These are phyloP conservation scores for Sporobolomyces roseus DNA, from an alignment of 768 basidiomycete genomes.

Conservation along the genomic window DNA sequence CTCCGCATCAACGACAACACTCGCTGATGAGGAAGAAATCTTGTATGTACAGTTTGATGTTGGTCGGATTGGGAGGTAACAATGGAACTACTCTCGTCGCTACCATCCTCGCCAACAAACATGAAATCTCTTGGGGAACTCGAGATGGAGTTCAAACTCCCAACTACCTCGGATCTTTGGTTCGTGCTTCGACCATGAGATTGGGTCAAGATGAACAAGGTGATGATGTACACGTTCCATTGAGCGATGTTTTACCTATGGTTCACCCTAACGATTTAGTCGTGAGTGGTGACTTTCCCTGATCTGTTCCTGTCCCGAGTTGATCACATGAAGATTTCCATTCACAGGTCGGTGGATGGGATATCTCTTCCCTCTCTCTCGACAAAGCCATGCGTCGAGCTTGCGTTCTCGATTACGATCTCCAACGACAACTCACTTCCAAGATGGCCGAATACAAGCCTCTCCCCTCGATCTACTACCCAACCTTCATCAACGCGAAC, in stretches of 20 bases:
- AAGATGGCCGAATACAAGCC: slow-evolving; percentile 76
- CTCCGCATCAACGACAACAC: no score
- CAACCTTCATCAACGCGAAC: slow-evolving; percentile 96
- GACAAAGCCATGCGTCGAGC: slow-evolving; percentile 92
- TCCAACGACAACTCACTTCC: slow-evolving; percentile 89
- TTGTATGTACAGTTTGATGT: slow-evolving; percentile 62
- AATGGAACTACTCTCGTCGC: slow-evolving; percentile 92
- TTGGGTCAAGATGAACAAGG: slow-evolving; percentile 76
- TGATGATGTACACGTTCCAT: slow-evolving; percentile 86
- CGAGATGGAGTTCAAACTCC: slow-evolving; percentile 87
- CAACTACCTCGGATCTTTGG: slow-evolving; percentile 95
- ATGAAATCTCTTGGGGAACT: slow-evolving; percentile 91
- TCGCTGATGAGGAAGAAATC: no score
- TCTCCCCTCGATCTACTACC: slow-evolving; percentile 81
- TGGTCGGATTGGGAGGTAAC: slow-evolving; percentile 96
- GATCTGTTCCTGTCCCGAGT: not conserved
- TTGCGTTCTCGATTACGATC: slow-evolving; percentile 89
- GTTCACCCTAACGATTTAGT: slow-evolving; percentile 97
- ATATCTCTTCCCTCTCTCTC: slow-evolving; percentile 78
- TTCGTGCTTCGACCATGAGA: slow-evolving; percentile 90
- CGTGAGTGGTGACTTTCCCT: slow-evolving; percentile 15
- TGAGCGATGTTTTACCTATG: slow-evolving; percentile 91
- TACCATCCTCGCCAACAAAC: slow-evolving; percentile 90
- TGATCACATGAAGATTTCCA: not conserved
- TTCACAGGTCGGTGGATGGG: slow-evolving; percentile 77